Conservation (phyloP, 495 filamentous ascomycete species). For the Aspergillus baeticus region DNA sequence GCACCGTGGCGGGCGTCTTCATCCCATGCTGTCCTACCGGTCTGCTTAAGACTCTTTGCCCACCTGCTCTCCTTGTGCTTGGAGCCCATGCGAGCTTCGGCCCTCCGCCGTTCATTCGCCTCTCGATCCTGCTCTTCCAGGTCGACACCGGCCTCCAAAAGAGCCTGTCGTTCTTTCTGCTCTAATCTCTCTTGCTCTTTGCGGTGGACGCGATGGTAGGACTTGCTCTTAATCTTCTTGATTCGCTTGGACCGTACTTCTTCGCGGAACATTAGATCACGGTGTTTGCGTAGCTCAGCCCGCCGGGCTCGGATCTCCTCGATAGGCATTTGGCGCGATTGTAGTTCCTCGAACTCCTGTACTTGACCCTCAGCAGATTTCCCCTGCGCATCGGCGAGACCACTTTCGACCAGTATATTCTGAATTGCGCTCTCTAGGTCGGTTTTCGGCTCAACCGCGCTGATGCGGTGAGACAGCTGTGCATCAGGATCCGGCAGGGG, state of each 20-base stretch:
- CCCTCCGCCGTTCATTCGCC: slow-evolving; percentile 72
- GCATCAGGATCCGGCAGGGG: slow-evolving; percentile 73
- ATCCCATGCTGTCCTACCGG: slow-evolving; percentile 77
- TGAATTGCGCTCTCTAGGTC: slow-evolving; percentile 84
- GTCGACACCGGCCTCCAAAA: slow-evolving; percentile 66
- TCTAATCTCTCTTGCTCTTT: slow-evolving; percentile 76
- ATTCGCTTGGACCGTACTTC: slow-evolving; percentile 84
- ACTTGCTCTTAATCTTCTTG: slow-evolving; percentile 97
- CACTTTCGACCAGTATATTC: slow-evolving; percentile 84
- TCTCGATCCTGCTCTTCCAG: slow-evolving; percentile 77
- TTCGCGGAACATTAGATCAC: slow-evolving; percentile 90
- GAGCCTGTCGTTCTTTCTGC: slow-evolving; percentile 66
- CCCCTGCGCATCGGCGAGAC: slow-evolving; percentile 57
- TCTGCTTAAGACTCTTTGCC: slow-evolving; percentile 85
- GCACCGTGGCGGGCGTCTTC: slow-evolving; percentile 73
- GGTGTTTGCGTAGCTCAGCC: slow-evolving; percentile 71
- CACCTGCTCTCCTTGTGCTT: slow-evolving; percentile 91
- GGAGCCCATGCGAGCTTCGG: slow-evolving; percentile 83
- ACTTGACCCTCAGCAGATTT: slow-evolving; percentile 65
- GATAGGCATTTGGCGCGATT: slow-evolving; percentile 61
- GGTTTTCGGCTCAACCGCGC: slow-evolving; percentile 60
- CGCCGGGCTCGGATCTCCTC: slow-evolving; percentile 72
- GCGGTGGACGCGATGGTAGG: slow-evolving; percentile 86
- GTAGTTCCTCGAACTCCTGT: slow-evolving; percentile 67
- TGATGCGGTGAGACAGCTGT: slow-evolving; percentile 44